A percentile compares a stretch with the other conserved stretches of the same genome.
Conservation (phyloP, 345 rosid genomes). For the Clausena lansium region DNA sequence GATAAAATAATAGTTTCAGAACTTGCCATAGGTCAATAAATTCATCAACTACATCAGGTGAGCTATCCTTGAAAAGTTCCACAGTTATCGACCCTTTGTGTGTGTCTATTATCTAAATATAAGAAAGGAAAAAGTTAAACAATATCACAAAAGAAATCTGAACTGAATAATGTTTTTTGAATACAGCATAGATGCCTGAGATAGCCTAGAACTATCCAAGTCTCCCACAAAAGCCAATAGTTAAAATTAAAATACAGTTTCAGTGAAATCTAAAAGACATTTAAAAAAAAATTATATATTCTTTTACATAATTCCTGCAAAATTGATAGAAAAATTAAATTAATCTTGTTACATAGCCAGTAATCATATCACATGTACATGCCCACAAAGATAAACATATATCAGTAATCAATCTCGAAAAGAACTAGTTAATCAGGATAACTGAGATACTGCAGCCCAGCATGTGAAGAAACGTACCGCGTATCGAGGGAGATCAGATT, state of each 20-base stretch:
- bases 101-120: constrained; percentile 54
- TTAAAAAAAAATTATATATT: neutral
- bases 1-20: neutral
- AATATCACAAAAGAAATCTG: neutral
- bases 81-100: constrained; percentile 64
- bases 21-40: constrained; percentile 61
- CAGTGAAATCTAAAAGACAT: neutral
- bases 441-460: constrained; percentile 7
- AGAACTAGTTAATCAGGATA: neutral
- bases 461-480: constrained; percentile 40
- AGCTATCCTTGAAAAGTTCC: constrained; percentile 62
- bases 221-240: neutral
- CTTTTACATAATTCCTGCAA: neutral
- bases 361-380: neutral
- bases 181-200: neutral
- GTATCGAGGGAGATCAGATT: constrained; percentile 50
- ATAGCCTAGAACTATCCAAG: neutral
- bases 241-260: neutral
- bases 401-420: neutral
- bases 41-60: constrained; percentile 64
- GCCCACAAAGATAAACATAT: neutral
- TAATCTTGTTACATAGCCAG: neutral
- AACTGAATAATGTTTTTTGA: neutral
- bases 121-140: constrained; percentile 4
- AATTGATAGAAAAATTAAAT: neutral